phyloP scores from a whole-genome alignment of 106 monocot genomes.

The Iris macrosiphon region DNA sequence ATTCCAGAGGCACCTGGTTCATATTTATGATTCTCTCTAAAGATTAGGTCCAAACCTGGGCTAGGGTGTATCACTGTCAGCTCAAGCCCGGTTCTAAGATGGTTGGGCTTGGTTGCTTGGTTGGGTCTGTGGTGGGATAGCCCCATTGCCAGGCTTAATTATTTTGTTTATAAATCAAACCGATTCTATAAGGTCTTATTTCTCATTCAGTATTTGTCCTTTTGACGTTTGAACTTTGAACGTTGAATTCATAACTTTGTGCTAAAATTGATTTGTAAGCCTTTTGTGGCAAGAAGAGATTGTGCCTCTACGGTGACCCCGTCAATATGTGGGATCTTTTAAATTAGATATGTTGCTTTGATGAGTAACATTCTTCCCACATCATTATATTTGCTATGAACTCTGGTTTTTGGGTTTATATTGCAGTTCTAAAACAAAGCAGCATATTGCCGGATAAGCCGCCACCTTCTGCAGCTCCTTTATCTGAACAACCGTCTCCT shows the following conservation, averaged over 20 bases:
- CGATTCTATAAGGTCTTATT: neutral
- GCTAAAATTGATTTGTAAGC: neutral
- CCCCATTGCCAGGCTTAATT: no score
- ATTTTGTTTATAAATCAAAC: neutral
- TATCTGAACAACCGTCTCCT: slow-evolving; percentile 42
- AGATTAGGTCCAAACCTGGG: neutral
- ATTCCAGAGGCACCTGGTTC: no score
- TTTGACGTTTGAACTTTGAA: neutral
- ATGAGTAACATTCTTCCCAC: no score
- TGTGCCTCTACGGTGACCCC: no score
- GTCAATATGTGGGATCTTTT: no score
- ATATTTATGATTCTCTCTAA: no score
- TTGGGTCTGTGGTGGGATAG: no score
- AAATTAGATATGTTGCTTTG: no score
- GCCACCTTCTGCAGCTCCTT: slow-evolving; percentile 36
- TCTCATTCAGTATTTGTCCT: neutral
- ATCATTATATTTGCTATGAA: neutral
- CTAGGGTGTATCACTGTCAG: no score
- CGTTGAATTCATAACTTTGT: neutral
- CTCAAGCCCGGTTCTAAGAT: no score
- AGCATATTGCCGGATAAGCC: slow-evolving; percentile 70
- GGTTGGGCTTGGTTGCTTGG: no score
- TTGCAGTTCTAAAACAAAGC: slow-evolving; percentile 68
- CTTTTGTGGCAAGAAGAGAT: no score
- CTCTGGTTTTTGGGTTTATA: neutral